These are phyloP conservation scores for Euryodendron excelsum DNA, from an alignment of 148 eudicot genomes.

Conservation along the genomic window DNA sequence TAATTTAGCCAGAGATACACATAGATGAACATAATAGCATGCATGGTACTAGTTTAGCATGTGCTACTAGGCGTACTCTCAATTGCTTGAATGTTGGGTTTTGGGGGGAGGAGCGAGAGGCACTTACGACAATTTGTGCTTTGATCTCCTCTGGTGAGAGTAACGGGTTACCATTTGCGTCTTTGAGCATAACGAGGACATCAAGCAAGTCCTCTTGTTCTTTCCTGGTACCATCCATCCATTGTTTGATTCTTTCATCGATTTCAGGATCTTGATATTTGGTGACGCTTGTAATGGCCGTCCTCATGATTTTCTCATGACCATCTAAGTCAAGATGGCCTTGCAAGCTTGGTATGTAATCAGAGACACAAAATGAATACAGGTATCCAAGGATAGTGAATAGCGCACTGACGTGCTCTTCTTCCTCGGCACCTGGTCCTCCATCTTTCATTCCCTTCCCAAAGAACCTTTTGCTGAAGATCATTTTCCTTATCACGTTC, in stretches of 20 bases:
- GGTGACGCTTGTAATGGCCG: neutral
- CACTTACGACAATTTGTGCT: slow-evolving; percentile 28
- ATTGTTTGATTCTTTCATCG: slow-evolving; percentile 15
- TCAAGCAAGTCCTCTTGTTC: slow-evolving; percentile 24
- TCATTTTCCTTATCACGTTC: slow-evolving; percentile 15
- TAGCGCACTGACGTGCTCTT: slow-evolving; percentile 12
- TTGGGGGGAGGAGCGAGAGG: too few relatives aligned
- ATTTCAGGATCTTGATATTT: slow-evolving; percentile 22
- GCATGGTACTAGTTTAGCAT: too few relatives aligned
- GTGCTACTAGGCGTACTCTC: too few relatives aligned
- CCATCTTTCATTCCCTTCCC: slow-evolving; percentile 1
- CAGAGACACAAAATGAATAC: slow-evolving; percentile 20
- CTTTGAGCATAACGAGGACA: slow-evolving; percentile 15
- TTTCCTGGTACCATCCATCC: slow-evolving; percentile 18
- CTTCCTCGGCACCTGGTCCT: slow-evolving; percentile 17
- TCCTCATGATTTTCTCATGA: slow-evolving; percentile 6
- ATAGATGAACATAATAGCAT: too few relatives aligned
- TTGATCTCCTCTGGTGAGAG: slow-evolving; percentile 27
- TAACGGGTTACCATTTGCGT: slow-evolving; percentile 3
- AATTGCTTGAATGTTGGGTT: too few relatives aligned
- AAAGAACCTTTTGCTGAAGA: slow-evolving; percentile 8
- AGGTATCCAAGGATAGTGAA: slow-evolving; percentile 6
- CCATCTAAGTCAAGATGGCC: slow-evolving; percentile 20
- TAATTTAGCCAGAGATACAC: too few relatives aligned
- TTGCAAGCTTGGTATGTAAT: slow-evolving; percentile 23